Base-by-base conservation (phyloP, 177 flowering plant genomes). In the Vitis hybrid region DNA sequence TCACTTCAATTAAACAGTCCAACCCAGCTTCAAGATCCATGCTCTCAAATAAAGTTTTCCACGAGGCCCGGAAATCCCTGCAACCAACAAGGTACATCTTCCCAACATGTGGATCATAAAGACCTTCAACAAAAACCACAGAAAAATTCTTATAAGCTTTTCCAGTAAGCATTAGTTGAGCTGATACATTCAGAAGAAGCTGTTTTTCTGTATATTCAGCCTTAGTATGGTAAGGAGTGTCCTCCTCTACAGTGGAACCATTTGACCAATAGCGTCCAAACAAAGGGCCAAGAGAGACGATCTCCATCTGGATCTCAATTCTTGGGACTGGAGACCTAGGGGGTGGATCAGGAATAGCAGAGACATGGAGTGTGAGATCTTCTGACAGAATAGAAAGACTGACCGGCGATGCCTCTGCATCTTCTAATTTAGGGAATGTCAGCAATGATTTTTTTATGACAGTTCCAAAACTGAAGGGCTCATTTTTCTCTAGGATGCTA, bases 1-100 rank as follows among this genome's bases (percentile, higher is more conserved):
- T 79, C 35, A 85, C 93, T 68, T 92, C 91, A 72, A 91, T 79
- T 66, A 81, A 73, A 74, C 98, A 94, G 80, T 94, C 98, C 70
- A 92, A 71, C 16, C 98, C 98, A 68, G 73, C 77, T 76, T 92
- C 97, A 64, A 94, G 94, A 72, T 88, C 97, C 82, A 67, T 83
- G 78, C 91, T 92, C n/a, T 88, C 93, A 54, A 56, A 78, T 65
- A 90, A 71, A 58, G 80, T 77, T 46, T 79, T 72, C 90, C 87
- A 81, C 13, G 88, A 81, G 16, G 92, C 87, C 56, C 92, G 82
- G 11, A 89, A 88, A 76, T 94, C 97, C 69, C 97, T 81, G 85
- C 97, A 94, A 59, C 94, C 98, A 64, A 92, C 81, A 15, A 88
- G 77, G 73, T 87, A 91, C 98, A 94, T 91, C 78, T 80, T 88